These are phyloP conservation scores for Ephemerocybe angulata DNA, from an alignment of 768 basidiomycete genomes.

Conservation along the genomic window DNA sequence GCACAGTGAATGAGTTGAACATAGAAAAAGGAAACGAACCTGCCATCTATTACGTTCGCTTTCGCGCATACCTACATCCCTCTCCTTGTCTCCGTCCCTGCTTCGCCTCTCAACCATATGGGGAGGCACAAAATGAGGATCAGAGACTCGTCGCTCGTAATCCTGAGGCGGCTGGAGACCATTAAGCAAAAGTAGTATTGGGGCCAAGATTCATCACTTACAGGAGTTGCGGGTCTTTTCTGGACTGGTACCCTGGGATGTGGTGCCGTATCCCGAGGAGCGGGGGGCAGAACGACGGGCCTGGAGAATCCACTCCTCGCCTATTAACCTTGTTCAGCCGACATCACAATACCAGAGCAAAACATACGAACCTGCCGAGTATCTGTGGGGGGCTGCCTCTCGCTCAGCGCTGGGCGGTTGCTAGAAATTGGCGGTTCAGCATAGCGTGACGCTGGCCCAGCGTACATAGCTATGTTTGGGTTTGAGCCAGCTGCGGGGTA, in stretches of 20 bases:
- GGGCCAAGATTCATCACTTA: background rate
- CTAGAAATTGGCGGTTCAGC: background rate
- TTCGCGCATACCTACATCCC: too few relatives aligned
- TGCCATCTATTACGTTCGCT: too few relatives aligned
- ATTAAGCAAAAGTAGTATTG: background rate
- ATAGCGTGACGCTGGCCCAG: too few relatives aligned
- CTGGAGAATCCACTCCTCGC: too few relatives aligned
- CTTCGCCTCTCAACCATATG: too few relatives aligned
- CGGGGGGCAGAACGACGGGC: background rate
- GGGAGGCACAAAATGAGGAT: conserved; percentile 4
- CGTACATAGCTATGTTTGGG: background rate
- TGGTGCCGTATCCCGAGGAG: background rate
- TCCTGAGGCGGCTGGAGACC: conserved; percentile 2
- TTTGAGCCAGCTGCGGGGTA: too few relatives aligned
- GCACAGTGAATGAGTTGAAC: too few relatives aligned
- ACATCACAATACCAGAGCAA: background rate
- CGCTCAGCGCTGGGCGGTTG: background rate
- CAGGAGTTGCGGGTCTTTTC: background rate
- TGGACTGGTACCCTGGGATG: background rate
- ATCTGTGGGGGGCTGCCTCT: background rate
- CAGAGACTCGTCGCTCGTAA: background rate
- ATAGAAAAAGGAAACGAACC: too few relatives aligned
- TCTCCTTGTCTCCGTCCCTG: background rate
- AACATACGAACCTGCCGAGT: background rate
- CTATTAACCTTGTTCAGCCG: too few relatives aligned